Conservation (phyloP, 2,329 filamentous ascomycete species). For the Ampelomyces quisqualis region DNA sequence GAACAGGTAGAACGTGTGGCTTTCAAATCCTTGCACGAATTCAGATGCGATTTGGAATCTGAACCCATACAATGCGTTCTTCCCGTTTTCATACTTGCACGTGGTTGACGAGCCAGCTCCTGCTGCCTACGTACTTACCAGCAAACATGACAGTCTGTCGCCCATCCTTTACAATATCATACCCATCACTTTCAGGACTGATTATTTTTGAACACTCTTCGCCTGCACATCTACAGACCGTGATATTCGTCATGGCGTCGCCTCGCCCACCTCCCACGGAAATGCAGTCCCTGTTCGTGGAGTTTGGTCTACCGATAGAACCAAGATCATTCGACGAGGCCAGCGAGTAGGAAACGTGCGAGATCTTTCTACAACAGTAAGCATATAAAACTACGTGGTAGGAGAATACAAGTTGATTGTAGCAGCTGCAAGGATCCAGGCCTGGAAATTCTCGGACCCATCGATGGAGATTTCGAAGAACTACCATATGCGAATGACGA, state of each 20-base stretch:
- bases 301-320: background rate
- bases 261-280: background rate
- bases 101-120: no score
- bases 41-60: no score
- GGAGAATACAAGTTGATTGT: background rate
- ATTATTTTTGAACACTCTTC: no score
- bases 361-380: constrained; percentile 12
- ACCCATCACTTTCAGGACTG: no score
- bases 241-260: background rate
- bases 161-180: background rate
- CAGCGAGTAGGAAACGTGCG: constrained; percentile 4
- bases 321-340: constrained; percentile 10
- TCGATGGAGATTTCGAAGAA: constrained; percentile 7
- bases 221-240: background rate
- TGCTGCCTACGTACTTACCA: no score
- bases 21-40: no score
- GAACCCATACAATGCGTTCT: no score
- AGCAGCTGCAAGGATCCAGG: background rate
- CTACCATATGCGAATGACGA: constrained; percentile 8
- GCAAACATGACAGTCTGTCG: no score
- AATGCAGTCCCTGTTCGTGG: constrained; percentile 2
- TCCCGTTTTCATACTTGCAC: no score
- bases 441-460: background rate
- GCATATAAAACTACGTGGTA: background rate
- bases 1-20: no score